Base-by-base conservation (phyloP, 371 early-diverging fungal genomes). In the Blakeslea trispora region DNA sequence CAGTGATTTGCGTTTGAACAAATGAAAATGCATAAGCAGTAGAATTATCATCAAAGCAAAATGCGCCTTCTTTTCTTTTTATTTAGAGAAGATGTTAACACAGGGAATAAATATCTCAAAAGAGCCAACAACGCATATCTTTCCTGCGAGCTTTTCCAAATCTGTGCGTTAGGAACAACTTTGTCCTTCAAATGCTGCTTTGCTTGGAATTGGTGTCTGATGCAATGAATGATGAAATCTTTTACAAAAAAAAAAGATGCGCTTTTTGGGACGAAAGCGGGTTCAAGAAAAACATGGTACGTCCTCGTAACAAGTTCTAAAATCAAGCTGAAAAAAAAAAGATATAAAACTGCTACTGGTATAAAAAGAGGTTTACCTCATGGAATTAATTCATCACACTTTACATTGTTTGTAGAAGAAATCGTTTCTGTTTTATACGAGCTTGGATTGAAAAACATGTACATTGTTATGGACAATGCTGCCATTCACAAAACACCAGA, bases 401-500 rank as follows among this genome's bases (percentile, higher is more conserved):
- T 56, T 22, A 7, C 53, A 19, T 44, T 59, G 21, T 59, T 59
- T 53, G 23, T 59, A 24, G 60, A 47, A 53, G 60, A 53, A 35
- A 47, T 58, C n/a, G 24, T 39, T 17, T 24, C 18, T 17, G 41
- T 50, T 54, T 48, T 53, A 15, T 53, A 51, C 17, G 47, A 35
- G 15, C 18, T 59, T 52, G 59, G 59, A 47, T 41, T 59, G 21
- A 40, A 45, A 3, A 52, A 59, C 47, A 59, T 59, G 53, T 52
- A 51, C n/a, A 52, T 45, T 17, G 37, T 51, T n/a, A n/a, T n/a
- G n/a, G n/a, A n/a, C n/a, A n/a, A n/a, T n/a, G n/a, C n/a, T n/a
- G n/a, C n/a, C n/a, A 57, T 57, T 23, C 39, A 57, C 45, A 57
- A 51, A 45, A 57, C 45, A 57, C 51, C 51, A 22, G 44, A 51